phyloP scores from a whole-genome alignment of 169 alveolate genomes.

The Eimeria sp. region DNA sequence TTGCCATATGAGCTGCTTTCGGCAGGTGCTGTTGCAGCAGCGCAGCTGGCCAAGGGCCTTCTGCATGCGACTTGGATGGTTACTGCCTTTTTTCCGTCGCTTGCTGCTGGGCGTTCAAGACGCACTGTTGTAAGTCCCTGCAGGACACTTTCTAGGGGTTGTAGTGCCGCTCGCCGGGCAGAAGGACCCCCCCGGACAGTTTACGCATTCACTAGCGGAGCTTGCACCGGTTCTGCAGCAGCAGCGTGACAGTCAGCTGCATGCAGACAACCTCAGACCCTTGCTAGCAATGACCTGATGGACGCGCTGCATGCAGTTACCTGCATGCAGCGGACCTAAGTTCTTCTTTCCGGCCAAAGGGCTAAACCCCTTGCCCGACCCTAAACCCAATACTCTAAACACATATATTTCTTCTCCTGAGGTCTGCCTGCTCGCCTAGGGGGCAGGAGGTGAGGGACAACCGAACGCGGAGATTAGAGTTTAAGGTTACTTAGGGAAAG shows the following conservation, averaged over 20 bases:
- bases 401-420: too few species aligned
- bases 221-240: constrained; percentile 39
- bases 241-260: neutral
- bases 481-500: too few species aligned
- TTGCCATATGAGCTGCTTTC: neutral
- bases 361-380: too few species aligned
- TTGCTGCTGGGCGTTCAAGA: neutral
- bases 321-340: too few species aligned
- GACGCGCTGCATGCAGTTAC: too few species aligned
- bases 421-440: too few species aligned
- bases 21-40: neutral
- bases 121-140: constrained; percentile 34
- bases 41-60: neutral
- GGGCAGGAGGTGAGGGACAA: too few species aligned
- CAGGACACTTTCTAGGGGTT: constrained; percentile 16
- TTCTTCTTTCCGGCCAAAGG: too few species aligned
- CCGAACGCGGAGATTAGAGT: too few species aligned
- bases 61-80: neutral
- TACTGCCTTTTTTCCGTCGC: too few species aligned
- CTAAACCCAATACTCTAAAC: too few species aligned
- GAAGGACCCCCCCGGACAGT: constrained; percentile 63
- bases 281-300: too few species aligned
- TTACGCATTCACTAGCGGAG: neutral
- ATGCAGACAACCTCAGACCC: neutral
- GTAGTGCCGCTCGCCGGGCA: constrained; percentile 33